Base-by-base conservation (phyloP, 2,329 filamentous ascomycete species). In the Neopestalotiopsis rosae region DNA sequence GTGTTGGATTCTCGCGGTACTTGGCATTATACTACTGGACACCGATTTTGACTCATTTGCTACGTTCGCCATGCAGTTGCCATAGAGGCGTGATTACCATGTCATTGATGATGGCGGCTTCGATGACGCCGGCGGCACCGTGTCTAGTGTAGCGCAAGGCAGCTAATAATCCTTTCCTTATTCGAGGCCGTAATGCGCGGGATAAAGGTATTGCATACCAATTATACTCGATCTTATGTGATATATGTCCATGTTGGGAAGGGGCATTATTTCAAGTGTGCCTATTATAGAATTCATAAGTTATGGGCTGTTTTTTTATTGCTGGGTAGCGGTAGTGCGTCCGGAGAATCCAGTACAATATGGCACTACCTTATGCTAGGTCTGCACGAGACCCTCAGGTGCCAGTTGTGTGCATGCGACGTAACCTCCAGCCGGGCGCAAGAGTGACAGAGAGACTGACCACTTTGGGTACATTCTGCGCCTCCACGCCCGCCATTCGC, bases 391-490 rank as follows among this genome's bases (percentile, higher is more conserved):
- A 52, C 45, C 20, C 45, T 38, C 45, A 52, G 20, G 17, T 52
- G 45, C 45, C 45, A 52, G 45, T 52, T 52, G 45, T 52, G 45
- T 52, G 45, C 45, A 52, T 52, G 45, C 45, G 45, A 52, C 45
- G 45, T 52, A 52, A 52, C 45, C 45, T 52, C 45, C 45, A 52
- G 45, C 45, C 45, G 45, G 45, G 45, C 45, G 45, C 45, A 52
- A 38, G 34, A 38, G 34, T 38, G 34, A 17, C 20, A 52, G 20
- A 20, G 17, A 52, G 17, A 52, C 45, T 9, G 45, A n/a, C 17
- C 45, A 17, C 20, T 52, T 20, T 52, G 45, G n/a, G 45, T 52
- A 52, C 45, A n/a, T n/a, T 24, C 45, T 38, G 10, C 34, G 34
- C 34, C 34, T 10, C 34, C 17, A 52, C 45, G 45, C 45, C 45